Evolutionary conservation across 495 filamentous ascomycete genomes (phyloP), one percentile per base, ranked within the genome.

Genomic region (Daldinia vernicosa): DNA sequence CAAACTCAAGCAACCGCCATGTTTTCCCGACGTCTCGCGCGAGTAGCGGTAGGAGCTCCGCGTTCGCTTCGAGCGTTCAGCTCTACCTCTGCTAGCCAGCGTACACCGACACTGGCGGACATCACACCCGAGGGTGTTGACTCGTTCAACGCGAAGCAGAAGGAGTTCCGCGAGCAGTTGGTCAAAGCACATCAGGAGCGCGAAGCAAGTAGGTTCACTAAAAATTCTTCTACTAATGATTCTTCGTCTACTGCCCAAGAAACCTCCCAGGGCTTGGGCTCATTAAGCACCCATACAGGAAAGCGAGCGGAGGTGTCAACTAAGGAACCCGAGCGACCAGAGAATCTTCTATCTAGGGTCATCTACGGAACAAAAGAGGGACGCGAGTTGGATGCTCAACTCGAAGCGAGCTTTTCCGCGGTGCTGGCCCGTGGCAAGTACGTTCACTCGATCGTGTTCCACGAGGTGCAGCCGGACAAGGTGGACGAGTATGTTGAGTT

Each of bases 331-430:
- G 74, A 78, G 12, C 81, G 81, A 78, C 85, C 86, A 74, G 78
- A 82, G 39, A 85, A 86, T 9, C 84, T 85, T 33, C 76, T 90
- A 19, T 84, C 81, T 26, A 91, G 89, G 55, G 86, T 99, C 55
- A 95, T 99, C 78, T 98, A 99, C 80, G 95, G 95, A 70, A 98
- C 96, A 11, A 91, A 94, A 75, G 94, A 98, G 77, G 96, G 95
- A 4, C 88, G 93, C 69, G 89, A 95, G 79, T 86, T 97, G 81
- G 96, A 99, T 67, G 88, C 91, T 58, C 94, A 97, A 81, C 94
- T 99, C 75, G 93, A 98, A 84, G 89, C 93, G 53, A 94, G 91
- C 73, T 99, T 98, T 82, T 93, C 90, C 30, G 92, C 97, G 80
- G 92, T 98, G 30, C 84, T 99, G 32, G 96, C 96, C 11, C 88